Evolutionary conservation across 371 early-diverging fungal genomes (phyloP).

Genomic region (Mortierella sp.): DNA sequence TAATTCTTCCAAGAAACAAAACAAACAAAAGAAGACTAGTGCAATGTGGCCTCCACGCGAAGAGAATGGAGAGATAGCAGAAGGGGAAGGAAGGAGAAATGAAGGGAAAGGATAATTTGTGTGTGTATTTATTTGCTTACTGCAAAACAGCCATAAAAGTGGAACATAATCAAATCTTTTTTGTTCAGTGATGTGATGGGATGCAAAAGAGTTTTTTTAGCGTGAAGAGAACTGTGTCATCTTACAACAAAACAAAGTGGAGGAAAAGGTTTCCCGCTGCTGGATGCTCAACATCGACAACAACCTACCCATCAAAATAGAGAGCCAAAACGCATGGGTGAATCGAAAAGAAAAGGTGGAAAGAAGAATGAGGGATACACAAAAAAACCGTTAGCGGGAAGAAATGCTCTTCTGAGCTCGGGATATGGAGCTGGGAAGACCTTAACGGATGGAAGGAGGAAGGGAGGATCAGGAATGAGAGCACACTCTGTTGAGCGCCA

Average conservation of each 20-base stretch:
- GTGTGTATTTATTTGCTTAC: neutral
- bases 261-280: neutral
- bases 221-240: neutral
- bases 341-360: neutral
- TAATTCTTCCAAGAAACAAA: neutral
- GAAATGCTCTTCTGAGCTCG: neutral
- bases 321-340: conserved; percentile 9
- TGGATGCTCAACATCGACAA: neutral
- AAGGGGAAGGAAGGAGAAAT: neutral
- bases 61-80: neutral
- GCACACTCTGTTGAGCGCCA: neutral
- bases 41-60: conserved; percentile 5
- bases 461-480: conserved; percentile 7
- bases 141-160: neutral
- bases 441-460: neutral
- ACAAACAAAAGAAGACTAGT: neutral
- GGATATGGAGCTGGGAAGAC: neutral
- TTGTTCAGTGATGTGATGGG: too few relatives aligned
- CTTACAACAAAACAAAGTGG: neutral
- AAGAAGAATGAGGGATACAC: neutral
- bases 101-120: neutral
- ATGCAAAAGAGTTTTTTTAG: too few relatives aligned
- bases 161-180: neutral
- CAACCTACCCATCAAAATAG: neutral
- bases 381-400: neutral